phyloP scores from a whole-genome alignment of 139 green algal species.

The Astrephomene gubernaculifera region DNA sequence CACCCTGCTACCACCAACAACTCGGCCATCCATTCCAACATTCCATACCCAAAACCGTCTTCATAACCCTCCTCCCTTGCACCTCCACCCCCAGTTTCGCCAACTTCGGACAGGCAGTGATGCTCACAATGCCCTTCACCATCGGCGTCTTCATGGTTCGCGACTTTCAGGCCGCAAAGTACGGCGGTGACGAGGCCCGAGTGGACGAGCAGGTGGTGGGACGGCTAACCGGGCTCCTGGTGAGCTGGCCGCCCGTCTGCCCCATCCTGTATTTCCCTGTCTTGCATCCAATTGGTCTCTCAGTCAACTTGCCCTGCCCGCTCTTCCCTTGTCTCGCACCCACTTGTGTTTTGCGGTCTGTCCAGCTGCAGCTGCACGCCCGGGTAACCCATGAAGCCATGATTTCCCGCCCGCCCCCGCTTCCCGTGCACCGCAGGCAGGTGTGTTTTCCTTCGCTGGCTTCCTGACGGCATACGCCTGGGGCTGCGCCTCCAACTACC shows the following conservation, averaged over 20 bases:
- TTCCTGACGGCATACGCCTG: conserved; percentile 65
- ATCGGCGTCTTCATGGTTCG: conserved; percentile 76
- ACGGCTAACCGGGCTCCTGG: neutral
- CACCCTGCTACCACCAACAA: no score
- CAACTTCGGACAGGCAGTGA: conserved; percentile 58
- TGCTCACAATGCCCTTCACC: conserved; percentile 73
- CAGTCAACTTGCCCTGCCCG: no score
- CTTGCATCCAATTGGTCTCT: no score
- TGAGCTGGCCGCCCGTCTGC: no score
- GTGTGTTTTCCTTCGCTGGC: conserved; percentile 64
- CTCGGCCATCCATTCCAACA: no score
- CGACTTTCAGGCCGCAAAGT: neutral
- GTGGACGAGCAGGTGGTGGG: conserved; percentile 63
- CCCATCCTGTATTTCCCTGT: no score
- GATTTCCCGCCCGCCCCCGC: neutral
- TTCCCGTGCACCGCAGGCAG: conserved; percentile 45
- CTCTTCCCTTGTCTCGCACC: no score
- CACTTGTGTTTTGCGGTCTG: no score
- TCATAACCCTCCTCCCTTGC: neutral
- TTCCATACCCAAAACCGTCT: neutral
- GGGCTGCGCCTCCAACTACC: conserved; percentile 63
- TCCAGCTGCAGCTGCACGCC: no score
- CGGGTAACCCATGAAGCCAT: no score
- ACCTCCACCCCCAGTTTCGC: conserved; percentile 7
- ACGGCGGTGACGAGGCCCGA: neutral